These are phyloP conservation scores for Coniochaeta hoffmannii DNA, from an alignment of 2,329 filamentous ascomycete genomes.

Conservation along the genomic window DNA sequence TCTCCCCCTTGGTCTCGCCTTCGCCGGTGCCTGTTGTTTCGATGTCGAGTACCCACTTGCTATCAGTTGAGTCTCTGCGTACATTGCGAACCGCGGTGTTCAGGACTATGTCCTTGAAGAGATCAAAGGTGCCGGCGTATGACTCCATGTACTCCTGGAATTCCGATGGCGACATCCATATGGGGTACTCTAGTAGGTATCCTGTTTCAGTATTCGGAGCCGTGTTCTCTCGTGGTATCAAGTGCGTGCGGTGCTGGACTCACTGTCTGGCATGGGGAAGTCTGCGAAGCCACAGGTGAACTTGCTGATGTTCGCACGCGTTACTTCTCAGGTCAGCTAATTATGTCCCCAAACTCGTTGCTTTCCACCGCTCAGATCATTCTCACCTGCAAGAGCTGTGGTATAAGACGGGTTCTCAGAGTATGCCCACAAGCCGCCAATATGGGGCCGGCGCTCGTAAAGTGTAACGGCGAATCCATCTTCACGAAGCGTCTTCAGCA, in stretches of 20 bases:
- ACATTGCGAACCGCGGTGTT: slow-evolving; percentile 5
- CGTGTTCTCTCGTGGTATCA: not conserved
- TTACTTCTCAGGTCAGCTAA: slow-evolving; percentile 12
- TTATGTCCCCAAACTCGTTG: not conserved
- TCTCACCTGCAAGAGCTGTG: slow-evolving; percentile 23
- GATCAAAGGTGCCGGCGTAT: slow-evolving; percentile 20
- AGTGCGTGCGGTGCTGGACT: slow-evolving; percentile 6
- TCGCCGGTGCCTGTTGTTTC: not conserved
- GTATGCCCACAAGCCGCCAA: slow-evolving; percentile 37
- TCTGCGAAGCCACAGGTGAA: slow-evolving; percentile 31
- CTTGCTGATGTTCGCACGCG: slow-evolving; percentile 28
- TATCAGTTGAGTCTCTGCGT: slow-evolving; percentile 5
- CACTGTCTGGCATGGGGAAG: slow-evolving; percentile 32
- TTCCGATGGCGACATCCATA: slow-evolving; percentile 15
- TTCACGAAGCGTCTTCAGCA: slow-evolving; percentile 32
- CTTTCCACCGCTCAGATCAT: not conserved
- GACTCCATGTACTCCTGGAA: slow-evolving; percentile 30
- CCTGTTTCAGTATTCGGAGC: slow-evolving; percentile 1
- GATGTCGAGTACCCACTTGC: slow-evolving; percentile 7
- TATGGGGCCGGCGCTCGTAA: slow-evolving; percentile 28
- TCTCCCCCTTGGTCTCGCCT: not conserved
- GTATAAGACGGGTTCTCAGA: slow-evolving; percentile 26
- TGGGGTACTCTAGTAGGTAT: slow-evolving; percentile 15
- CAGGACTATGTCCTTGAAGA: slow-evolving; percentile 9
- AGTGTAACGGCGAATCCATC: slow-evolving; percentile 33